These are phyloP conservation scores for Aspergillus fumigatiaffinis DNA, from an alignment of 2,329 filamentous ascomycete genomes.

Conservation along the genomic window DNA sequence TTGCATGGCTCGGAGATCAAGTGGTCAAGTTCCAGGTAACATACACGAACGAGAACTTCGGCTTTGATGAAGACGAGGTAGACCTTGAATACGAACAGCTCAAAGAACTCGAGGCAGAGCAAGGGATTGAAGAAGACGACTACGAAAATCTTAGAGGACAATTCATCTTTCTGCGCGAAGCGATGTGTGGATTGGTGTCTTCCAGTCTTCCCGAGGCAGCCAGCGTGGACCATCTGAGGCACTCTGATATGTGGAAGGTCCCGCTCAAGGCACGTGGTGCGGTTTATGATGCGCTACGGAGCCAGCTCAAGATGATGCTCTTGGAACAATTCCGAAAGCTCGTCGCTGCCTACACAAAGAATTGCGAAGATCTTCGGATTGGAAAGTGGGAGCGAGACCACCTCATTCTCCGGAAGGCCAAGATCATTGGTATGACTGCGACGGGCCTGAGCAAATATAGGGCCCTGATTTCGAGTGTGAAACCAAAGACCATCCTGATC, in stretches of 20 bases:
- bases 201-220: slow-evolving; percentile 26
- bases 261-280: slow-evolving; percentile 53
- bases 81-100: slow-evolving; percentile 60
- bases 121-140: slow-evolving; percentile 51
- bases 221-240: slow-evolving; percentile 32
- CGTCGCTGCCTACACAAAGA: slow-evolving; percentile 48
- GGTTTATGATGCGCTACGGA: slow-evolving; percentile 64
- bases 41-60: slow-evolving; percentile 47
- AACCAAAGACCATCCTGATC: slow-evolving; percentile 66
- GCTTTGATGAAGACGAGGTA: slow-evolving; percentile 55
- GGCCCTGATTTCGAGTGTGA: slow-evolving; percentile 61
- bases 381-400: slow-evolving; percentile 58
- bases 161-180: slow-evolving; percentile 42
- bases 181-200: slow-evolving; percentile 27
- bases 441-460: slow-evolving; percentile 80
- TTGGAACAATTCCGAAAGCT: slow-evolving; percentile 47
- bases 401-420: slow-evolving; percentile 57
- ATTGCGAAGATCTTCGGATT: slow-evolving; percentile 52
- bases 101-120: slow-evolving; percentile 58
- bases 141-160: slow-evolving; percentile 49
- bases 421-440: slow-evolving; percentile 66
- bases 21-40: slow-evolving; percentile 44
- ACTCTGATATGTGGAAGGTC: slow-evolving; percentile 60
- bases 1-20: slow-evolving; percentile 55
- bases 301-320: slow-evolving; percentile 49